Evolutionary conservation across 1,284 basidiomycete species (phyloP), one percentile per base, ranked within the genome.

Genomic region (Melanopsichium pennsylvanicum): DNA sequence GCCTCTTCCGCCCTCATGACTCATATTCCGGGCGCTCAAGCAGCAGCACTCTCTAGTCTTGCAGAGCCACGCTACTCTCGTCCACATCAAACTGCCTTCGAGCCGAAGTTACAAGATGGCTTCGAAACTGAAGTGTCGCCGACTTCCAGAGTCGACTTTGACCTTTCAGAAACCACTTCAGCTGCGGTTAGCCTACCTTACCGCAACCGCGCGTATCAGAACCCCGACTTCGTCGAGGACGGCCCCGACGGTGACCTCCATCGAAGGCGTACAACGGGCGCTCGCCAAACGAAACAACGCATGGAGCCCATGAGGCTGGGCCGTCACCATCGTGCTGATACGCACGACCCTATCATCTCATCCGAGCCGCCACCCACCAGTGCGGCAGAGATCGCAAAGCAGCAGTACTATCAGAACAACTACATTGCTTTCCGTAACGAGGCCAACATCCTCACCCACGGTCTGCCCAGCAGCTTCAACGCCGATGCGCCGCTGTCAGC

Each of bases 331-430:
- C 66, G 66, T 29, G 55, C 66, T 25, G 66, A 69, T 36, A 69
- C 59, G 8, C 59, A 63, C 47, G 59, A 69, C n/a, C 56, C 49
- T n/a, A 59, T 69, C 56, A 43, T 69, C 18, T 10, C 59, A 16
- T 16, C 54, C 10, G n/a, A 29, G 8, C 51, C 52, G 1, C 46
- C 58, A 3, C 46, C 55, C n/a, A 37, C 29, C 37, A 45, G 40
- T 21, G 31, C 46, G 11, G 45, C 59, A 10, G 59, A 64, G 54
- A 51, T 66, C 49, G 68, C 57, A 22, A 68, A 59, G 55, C 64
- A 64, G 41, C 64, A 68, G 34, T 62, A 52, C 47, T 58, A 68
- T 21, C 69, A 72, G 41, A 61, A 62, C 59, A 67, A 63, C 46
- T 72, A 62, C 57, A 60, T 68, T 12, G 47, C 60, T 9, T 51